These are phyloP conservation scores for Sugiyamaella marilandica DNA, from an alignment of 805 yeast species.

Conservation along the genomic window DNA sequence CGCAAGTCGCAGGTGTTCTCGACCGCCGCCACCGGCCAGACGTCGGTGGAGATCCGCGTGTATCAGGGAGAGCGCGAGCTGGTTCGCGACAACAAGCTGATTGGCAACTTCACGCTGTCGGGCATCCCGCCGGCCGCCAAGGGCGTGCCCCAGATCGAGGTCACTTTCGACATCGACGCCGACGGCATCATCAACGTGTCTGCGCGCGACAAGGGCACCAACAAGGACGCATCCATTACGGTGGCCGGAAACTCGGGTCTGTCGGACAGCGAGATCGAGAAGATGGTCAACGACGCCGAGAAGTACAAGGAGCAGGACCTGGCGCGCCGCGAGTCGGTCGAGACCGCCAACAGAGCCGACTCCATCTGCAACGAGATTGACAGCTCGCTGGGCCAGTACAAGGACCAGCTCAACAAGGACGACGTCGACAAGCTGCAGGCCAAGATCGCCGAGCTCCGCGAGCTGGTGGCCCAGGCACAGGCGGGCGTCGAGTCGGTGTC, in stretches of 20 bases:
- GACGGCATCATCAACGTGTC: constrained; percentile 96
- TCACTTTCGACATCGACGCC: constrained; percentile 92
- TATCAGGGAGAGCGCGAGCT: constrained; percentile 99
- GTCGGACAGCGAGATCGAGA: constrained; percentile 83
- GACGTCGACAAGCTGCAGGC: constrained; percentile 53
- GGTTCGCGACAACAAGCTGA: constrained; percentile 94
- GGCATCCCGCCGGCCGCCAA: constrained; percentile 96
- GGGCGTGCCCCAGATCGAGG: constrained; percentile 94
- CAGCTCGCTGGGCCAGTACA: constrained; percentile 73
- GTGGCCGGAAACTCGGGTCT: constrained; percentile 95
- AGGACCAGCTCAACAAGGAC: constrained; percentile 55
- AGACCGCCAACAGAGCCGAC: constrained; percentile 80
- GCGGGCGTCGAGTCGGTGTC: constrained; percentile 57
- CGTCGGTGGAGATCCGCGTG: constrained; percentile 94
- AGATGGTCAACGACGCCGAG: constrained; percentile 88
- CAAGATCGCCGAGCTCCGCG: constrained; percentile 61
- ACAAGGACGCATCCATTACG: constrained; percentile 91
- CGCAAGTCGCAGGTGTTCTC: constrained; percentile 95
- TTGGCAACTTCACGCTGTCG: constrained; percentile 91
- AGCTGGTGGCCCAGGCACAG: constrained; percentile 66
- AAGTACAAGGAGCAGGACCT: constrained; percentile 82
- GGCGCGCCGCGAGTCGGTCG: constrained; percentile 78
- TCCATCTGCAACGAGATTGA: constrained; percentile 84
- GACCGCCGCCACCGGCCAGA: constrained; percentile 94
- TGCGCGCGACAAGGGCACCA: constrained; percentile 89